Evolutionary conservation across 257 asterid species (phyloP).

Genomic region (Coffea eugenioides): DNA sequence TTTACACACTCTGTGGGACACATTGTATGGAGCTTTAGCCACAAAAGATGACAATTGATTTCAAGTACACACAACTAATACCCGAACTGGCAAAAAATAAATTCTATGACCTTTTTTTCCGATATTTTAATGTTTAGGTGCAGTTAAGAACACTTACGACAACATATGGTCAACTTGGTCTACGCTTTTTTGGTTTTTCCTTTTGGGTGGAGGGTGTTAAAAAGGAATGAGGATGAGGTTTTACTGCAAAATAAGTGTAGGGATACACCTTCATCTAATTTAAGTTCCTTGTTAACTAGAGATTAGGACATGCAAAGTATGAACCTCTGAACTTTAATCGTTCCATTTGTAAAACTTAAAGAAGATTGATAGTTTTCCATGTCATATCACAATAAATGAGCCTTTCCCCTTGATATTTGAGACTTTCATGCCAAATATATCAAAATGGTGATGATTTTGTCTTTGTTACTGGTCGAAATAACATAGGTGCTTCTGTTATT

Average conservation of each 20-base stretch:
- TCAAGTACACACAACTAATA: neutral
- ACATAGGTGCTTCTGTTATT: slow-evolving; percentile 18
- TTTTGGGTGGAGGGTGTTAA: neutral
- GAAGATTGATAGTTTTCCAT: neutral
- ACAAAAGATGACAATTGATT: neutral
- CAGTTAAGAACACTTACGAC: neutral
- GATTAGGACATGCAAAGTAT: neutral
- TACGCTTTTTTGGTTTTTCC: neutral
- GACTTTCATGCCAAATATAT: neutral
- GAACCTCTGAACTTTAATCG: neutral
- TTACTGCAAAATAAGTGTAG: neutral
- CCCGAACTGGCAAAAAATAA: neutral
- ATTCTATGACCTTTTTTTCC: neutral
- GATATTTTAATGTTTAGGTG: neutral
- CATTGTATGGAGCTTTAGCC: neutral
- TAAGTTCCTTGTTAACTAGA: neutral
- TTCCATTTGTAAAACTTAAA: neutral
- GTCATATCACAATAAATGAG: neutral
- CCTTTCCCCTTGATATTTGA: neutral
- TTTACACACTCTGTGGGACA: neutral
- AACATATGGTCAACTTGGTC: neutral
- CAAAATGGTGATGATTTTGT: neutral
- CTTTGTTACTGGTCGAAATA: neutral
- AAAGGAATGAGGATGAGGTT: neutral
- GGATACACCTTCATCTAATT: neutral